Evolutionary conservation across 192 early-diverging fungal genomes (phyloP).

Genomic region (Coemansia sp.): DNA sequence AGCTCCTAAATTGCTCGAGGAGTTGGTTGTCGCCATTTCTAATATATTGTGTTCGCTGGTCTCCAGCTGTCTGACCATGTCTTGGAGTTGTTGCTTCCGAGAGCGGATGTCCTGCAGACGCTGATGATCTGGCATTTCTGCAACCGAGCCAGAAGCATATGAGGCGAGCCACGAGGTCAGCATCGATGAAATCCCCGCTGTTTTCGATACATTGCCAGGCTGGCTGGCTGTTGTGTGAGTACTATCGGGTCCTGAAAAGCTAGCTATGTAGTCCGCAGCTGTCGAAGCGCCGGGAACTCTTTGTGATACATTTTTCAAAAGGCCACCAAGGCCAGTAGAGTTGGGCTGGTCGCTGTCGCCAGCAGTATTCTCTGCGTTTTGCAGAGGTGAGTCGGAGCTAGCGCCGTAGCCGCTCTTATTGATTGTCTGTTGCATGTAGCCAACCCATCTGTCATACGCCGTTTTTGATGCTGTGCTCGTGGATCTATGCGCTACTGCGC

Average conservation of each 20-base stretch:
- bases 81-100: slow-evolving; percentile 42
- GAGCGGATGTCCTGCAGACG: slow-evolving; percentile 41
- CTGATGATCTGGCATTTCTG: slow-evolving; percentile 31
- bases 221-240: slow-evolving; percentile 14
- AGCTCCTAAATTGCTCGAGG: background rate
- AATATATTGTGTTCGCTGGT: slow-evolving; percentile 36
- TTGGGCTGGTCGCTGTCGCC: slow-evolving; percentile 1
- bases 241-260: slow-evolving; percentile 23
- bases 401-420: slow-evolving; percentile 7
- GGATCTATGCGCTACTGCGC: slow-evolving; percentile 43
- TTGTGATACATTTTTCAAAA: slow-evolving; percentile 36
- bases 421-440: slow-evolving; percentile 44
- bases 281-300: slow-evolving; percentile 29
- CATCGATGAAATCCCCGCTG: slow-evolving; percentile 23
- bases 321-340: slow-evolving; percentile 16
- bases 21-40: background rate
- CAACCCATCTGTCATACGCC: slow-evolving; percentile 49
- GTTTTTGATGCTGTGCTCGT: slow-evolving; percentile 39
- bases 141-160: slow-evolving; percentile 18
- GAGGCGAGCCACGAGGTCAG: slow-evolving; percentile 41
- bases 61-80: slow-evolving; percentile 49
- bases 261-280: slow-evolving; percentile 33
- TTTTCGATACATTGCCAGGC: slow-evolving; percentile 12
- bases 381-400: background rate
- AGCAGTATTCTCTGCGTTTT: slow-evolving; percentile 5